Evolutionary conservation across 768 basidiomycete genomes (phyloP).

Genomic region (Podaxis sp.): DNA sequence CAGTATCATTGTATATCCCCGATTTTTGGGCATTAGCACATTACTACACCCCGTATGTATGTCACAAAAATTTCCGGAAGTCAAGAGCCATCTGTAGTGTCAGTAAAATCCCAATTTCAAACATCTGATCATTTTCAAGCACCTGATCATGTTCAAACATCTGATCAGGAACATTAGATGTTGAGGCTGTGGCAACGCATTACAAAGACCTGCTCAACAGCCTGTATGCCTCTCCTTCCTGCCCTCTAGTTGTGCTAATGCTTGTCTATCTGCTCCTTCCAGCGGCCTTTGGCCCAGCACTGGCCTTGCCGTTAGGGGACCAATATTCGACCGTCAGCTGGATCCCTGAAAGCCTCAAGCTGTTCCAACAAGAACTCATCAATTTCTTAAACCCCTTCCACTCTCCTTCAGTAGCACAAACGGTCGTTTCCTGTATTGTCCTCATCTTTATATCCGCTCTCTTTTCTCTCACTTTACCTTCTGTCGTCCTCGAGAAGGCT

Average conservation of each 20-base stretch:
- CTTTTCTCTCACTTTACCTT: neutral
- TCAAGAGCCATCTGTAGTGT: too few species aligned
- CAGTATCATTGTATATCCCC: too few species aligned
- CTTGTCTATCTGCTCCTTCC: neutral
- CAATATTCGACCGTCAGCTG: neutral
- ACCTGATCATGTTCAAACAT: too few species aligned
- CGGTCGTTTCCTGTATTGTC: neutral
- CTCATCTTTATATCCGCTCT: neutral
- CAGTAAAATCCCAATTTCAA: too few species aligned
- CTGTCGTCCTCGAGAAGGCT: neutral
- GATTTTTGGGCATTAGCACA: too few species aligned
- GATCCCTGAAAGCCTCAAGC: neutral
- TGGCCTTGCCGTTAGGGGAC: neutral
- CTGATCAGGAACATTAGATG: too few species aligned
- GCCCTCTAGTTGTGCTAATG: neutral
- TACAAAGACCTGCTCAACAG: neutral
- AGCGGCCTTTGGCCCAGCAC: neutral
- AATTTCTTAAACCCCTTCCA: neutral
- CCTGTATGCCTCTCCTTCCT: neutral
- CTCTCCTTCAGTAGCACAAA: neutral
- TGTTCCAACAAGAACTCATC: neutral
- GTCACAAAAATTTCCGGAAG: too few species aligned
- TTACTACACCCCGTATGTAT: too few species aligned
- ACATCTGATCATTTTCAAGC: too few species aligned
- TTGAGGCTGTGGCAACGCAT: neutral